Conservation (phyloP, 257 asterid species). For the Ophiorrhiza pumila region DNA sequence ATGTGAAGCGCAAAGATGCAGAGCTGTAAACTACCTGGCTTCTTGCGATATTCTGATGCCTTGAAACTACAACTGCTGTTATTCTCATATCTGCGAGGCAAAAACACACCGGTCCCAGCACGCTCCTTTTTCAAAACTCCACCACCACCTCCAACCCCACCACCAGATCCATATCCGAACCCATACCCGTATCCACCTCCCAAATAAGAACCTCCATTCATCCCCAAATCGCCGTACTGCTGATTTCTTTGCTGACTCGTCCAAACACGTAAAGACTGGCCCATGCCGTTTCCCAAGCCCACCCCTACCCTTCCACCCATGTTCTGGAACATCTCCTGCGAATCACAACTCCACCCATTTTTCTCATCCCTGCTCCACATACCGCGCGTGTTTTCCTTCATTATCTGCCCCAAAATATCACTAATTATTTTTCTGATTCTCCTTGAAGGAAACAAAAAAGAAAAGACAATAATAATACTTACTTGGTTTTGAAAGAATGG, state of each 20-base stretch:
- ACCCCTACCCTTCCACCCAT: neutral
- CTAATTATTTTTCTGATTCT: neutral
- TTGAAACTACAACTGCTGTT: conserved; percentile 11
- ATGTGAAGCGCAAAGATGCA: neutral
- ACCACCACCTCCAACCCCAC: conserved; percentile 18
- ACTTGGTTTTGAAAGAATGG: conserved; percentile 33
- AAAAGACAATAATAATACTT: neutral
- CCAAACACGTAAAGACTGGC: conserved; percentile 22
- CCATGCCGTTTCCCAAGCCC: conserved; percentile 5
- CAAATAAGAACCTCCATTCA: neutral
- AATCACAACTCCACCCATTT: conserved; percentile 9
- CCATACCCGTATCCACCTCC: conserved; percentile 23
- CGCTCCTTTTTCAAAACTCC: conserved; percentile 40
- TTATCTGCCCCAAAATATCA: conserved; percentile 8
- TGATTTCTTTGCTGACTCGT: conserved; percentile 12
- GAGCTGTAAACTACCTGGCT: conserved; percentile 48
- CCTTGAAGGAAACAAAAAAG: neutral
- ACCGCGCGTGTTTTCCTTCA: conserved; percentile 33
- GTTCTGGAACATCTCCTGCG: conserved; percentile 25
- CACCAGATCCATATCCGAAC: conserved; percentile 14
- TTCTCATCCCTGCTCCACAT: conserved; percentile 34
- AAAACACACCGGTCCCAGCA: conserved; percentile 79
- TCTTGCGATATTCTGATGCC: conserved; percentile 46
- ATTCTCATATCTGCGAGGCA: conserved; percentile 55
- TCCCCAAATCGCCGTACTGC: neutral